Conservation (phyloP, 305 asterid species). For the Fraxinus baroniana region DNA sequence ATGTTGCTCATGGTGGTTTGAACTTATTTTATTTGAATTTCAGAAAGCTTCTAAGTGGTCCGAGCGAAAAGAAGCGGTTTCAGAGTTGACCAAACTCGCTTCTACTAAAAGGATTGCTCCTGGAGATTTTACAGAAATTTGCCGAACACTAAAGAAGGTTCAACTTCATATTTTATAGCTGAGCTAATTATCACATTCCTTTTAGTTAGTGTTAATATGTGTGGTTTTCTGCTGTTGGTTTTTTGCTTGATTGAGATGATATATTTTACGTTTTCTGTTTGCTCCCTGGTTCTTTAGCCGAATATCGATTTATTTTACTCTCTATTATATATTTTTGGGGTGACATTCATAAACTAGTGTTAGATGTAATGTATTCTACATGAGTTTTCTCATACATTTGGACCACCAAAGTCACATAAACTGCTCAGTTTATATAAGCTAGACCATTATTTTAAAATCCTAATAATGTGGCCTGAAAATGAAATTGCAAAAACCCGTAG, state of each 20-base stretch:
- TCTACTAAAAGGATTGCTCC: conserved; percentile 93
- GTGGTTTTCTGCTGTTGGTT: not conserved
- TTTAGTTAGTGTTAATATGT: not conserved
- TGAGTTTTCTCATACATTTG: not conserved
- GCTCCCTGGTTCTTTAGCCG: not conserved
- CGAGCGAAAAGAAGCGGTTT: conserved; percentile 96
- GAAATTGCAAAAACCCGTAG: not conserved
- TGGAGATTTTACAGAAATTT: conserved; percentile 93
- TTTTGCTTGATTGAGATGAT: conserved; percentile 3
- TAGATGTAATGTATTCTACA: not conserved
- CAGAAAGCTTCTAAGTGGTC: conserved; percentile 99
- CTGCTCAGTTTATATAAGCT: not conserved
- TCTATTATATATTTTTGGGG: not conserved
- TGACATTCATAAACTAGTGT: not conserved
- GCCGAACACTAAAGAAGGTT: conserved; percentile 93
- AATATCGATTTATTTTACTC: not conserved
- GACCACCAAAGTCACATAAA: not conserved
- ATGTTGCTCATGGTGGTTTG: conserved; percentile 19
- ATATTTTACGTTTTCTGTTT: not conserved
- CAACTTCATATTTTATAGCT: not conserved
- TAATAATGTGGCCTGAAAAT: not conserved
- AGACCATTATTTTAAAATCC: not conserved
- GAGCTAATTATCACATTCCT: not conserved
- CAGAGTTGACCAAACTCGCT: conserved; percentile 92
- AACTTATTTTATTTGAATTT: conserved; percentile 24